Evolutionary conservation across 306 rosid species (phyloP).

Genomic region (Fagus sylvatica): DNA sequence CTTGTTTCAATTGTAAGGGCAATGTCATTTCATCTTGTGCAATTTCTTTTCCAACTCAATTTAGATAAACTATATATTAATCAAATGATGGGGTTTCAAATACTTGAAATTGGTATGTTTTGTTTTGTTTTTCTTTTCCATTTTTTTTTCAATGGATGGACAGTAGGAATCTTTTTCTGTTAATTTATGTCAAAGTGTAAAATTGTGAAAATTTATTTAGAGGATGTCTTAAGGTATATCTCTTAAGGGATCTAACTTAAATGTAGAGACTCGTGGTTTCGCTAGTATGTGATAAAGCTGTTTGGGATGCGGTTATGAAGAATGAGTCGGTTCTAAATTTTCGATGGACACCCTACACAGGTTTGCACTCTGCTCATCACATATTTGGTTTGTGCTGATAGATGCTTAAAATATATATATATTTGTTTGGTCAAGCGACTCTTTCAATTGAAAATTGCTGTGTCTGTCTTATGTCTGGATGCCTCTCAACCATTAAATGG

Average conservation of each 20-base stretch:
- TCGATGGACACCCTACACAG: conserved; percentile 41
- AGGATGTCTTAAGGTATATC: too few relatives aligned
- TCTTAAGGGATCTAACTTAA: conserved; percentile 12
- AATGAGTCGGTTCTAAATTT: conserved; percentile 48
- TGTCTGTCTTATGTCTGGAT: not conserved
- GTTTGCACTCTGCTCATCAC: conserved; percentile 28
- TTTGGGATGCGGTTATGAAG: conserved; percentile 66
- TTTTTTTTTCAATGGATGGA: too few relatives aligned
- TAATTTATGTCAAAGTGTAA: conserved; percentile 21
- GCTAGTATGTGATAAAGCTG: conserved; percentile 58
- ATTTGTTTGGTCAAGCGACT: not conserved
- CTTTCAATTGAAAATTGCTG: not conserved
- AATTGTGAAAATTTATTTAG: too few relatives aligned
- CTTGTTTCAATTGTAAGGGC: not conserved
- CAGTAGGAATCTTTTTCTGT: not conserved
- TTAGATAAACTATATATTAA: not conserved
- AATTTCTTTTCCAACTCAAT: not conserved
- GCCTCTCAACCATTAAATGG: not conserved
- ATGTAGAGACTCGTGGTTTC: conserved; percentile 68
- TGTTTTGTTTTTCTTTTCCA: not conserved
- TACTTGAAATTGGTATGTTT: not conserved
- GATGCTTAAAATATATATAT: not conserved
- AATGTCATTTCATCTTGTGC: not conserved
- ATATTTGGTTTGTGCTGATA: not conserved
- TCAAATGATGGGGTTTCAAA: not conserved